A percentile compares a stretch with the other conserved stretches of the same genome.
Conservation (phyloP, 106 monocot genomes). For the Dioscorea alata region DNA sequence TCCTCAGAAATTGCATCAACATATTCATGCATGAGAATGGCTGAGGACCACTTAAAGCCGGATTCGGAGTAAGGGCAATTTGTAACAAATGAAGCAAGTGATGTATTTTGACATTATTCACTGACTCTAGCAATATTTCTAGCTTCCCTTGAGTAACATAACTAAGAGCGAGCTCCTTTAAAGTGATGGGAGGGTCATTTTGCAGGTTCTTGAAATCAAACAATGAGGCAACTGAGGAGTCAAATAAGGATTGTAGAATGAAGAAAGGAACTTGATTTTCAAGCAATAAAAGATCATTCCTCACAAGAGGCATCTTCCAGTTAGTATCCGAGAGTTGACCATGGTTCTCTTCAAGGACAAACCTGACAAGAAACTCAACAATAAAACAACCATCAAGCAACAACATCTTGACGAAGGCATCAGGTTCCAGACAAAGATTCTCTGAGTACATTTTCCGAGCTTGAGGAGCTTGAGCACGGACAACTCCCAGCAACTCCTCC, state of each 20-base stretch:
- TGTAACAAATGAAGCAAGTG: background rate
- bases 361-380: constrained; percentile 59
- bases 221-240: constrained; percentile 2
- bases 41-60: too few relatives aligned
- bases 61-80: background rate
- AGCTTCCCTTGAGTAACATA: background rate
- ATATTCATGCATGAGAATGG: too few relatives aligned
- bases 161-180: background rate
- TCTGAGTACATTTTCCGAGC: background rate
- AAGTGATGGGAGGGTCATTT: background rate
- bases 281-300: constrained; percentile 79
- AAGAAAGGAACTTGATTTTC: constrained; percentile 90
- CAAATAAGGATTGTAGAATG: constrained; percentile 45
- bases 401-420: constrained; percentile 46
- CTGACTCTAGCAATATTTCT: background rate
- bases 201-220: background rate
- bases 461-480: too few relatives aligned
- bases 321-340: constrained; percentile 71
- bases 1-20: too few relatives aligned
- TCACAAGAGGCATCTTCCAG: constrained; percentile 53
- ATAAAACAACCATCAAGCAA: constrained; percentile 65
- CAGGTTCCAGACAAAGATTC: background rate
- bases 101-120: background rate
- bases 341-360: constrained; percentile 51
- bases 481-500: too few relatives aligned